These are phyloP conservation scores for Wickerhamomyces alni DNA, from an alignment of 805 yeast species.

Conservation along the genomic window DNA sequence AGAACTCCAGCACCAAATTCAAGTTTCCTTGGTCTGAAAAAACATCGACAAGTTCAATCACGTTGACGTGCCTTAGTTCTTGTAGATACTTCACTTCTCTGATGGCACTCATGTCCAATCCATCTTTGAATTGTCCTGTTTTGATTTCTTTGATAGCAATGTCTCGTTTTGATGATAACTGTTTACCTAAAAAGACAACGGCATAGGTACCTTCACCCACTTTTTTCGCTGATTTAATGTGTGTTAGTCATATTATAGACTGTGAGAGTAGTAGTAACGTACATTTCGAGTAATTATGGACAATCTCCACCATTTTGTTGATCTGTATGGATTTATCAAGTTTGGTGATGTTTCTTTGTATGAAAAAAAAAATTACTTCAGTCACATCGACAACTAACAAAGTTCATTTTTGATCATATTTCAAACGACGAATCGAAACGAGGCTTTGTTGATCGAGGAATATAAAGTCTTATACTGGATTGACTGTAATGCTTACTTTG, in stretches of 20 bases:
- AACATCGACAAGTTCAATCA: conserved; percentile 86
- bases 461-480: too few species aligned
- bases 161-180: conserved; percentile 44
- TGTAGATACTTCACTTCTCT: conserved; percentile 86
- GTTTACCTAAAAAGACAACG: conserved; percentile 82
- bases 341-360: neutral
- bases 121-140: conserved; percentile 90
- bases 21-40: conserved; percentile 59
- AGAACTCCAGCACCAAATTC: conserved; percentile 85
- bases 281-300: conserved; percentile 5
- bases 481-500: neutral
- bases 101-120: conserved; percentile 96
- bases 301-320: neutral
- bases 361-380: neutral
- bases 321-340: neutral
- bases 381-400: neutral
- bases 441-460: too few species aligned
- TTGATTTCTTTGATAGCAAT: conserved; percentile 96
- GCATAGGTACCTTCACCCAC: conserved; percentile 99
- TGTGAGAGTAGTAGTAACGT: neutral
- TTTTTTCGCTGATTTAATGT: conserved; percentile 49
- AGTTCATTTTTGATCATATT: too few species aligned
- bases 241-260: neutral
- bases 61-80: conserved; percentile 71
- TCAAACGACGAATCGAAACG: too few species aligned